Conservation (phyloP, 257 asterid species). For the Solanum medicagineum region DNA sequence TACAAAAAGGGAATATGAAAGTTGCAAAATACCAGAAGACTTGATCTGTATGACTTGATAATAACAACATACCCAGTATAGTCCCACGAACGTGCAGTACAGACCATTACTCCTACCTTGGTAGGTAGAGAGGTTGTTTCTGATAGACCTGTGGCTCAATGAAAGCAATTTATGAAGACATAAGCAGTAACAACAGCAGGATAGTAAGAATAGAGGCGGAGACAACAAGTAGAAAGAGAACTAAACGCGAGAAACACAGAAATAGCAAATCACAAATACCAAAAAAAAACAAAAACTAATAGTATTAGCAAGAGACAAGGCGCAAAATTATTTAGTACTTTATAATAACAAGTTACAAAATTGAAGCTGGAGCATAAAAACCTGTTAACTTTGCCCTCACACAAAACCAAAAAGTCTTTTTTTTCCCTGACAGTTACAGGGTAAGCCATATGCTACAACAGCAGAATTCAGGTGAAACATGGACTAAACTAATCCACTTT, state of each 20-base stretch:
- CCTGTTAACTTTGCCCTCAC: background rate
- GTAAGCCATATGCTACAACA: background rate
- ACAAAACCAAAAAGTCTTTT: background rate
- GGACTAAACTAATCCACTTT: background rate
- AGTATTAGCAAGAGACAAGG: background rate
- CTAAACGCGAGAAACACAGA: background rate
- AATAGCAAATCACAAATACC: background rate
- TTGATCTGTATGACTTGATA: background rate
- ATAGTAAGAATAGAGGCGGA: background rate
- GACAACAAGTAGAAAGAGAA: background rate
- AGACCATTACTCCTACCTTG: too few species aligned
- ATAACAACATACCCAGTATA: background rate
- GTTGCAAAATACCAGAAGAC: background rate
- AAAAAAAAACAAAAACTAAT: background rate
- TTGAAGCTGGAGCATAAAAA: background rate
- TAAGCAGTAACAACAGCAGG: background rate
- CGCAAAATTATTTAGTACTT: background rate
- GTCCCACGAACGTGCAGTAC: too few species aligned
- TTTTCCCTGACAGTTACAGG: background rate
- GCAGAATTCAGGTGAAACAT: background rate
- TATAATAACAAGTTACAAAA: background rate
- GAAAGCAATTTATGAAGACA: background rate
- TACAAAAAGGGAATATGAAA: background rate
- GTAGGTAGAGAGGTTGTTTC: too few species aligned
- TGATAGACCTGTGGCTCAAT: too few species aligned